Conservation (phyloP, 2,329 filamentous ascomycete genomes). For the Rutstroemia sp. region DNA sequence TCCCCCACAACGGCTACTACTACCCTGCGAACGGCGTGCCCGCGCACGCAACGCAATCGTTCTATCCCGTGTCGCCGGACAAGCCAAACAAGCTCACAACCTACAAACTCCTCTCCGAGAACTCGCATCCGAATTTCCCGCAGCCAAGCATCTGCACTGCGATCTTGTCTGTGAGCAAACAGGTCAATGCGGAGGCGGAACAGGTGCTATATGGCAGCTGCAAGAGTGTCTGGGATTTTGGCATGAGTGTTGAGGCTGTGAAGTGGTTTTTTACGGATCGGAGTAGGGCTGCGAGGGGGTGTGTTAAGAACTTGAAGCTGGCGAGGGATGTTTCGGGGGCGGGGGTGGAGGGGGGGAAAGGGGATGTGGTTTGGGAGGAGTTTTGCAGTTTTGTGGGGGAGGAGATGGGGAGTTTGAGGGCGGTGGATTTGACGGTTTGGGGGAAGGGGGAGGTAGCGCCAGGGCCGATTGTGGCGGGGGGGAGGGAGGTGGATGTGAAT, state of each 20-base stretch:
- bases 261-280: conserved; percentile 20
- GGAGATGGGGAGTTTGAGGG: conserved; percentile 11
- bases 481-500: background rate
- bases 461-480: background rate
- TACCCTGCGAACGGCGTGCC: conserved; percentile 17
- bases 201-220: conserved; percentile 18
- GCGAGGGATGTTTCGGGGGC: conserved; percentile 16
- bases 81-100: conserved; percentile 15
- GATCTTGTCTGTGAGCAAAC: conserved; percentile 15
- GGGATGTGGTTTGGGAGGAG: conserved; percentile 17
- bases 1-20: conserved; percentile 23
- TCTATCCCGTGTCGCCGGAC: conserved; percentile 18
- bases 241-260: conserved; percentile 18
- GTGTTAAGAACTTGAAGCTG: conserved; percentile 16
- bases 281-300: conserved; percentile 11
- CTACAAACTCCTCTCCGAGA: conserved; percentile 22
- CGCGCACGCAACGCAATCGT: conserved; percentile 11
- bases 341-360: background rate
- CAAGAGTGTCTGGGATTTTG: conserved; percentile 21
- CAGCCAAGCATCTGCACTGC: conserved; percentile 12
- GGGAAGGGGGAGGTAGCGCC: background rate
- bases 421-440: conserved; percentile 24
- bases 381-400: conserved; percentile 12
- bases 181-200: conserved; percentile 20
- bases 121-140: conserved; percentile 14